Evolutionary conservation across 2,329 filamentous ascomycete species (phyloP).

Genomic region (Fusarium hostae): DNA sequence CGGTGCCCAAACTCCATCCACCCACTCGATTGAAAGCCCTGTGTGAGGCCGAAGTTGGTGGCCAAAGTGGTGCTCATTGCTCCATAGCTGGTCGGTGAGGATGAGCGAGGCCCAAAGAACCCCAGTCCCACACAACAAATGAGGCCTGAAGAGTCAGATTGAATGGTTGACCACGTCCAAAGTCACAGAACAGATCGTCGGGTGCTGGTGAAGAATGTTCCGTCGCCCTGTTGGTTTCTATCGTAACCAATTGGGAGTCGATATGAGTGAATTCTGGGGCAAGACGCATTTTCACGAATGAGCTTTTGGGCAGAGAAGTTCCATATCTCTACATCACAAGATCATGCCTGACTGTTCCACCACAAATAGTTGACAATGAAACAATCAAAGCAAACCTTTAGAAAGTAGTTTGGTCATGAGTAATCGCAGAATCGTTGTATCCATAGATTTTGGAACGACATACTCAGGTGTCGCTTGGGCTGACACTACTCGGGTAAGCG

Average conservation of each 20-base stretch:
- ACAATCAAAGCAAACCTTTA: slow-evolving; percentile 29
- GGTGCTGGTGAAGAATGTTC: slow-evolving; percentile 35
- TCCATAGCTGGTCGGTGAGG: slow-evolving; percentile 29
- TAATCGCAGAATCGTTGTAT: slow-evolving; percentile 59
- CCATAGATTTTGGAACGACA: slow-evolving; percentile 67
- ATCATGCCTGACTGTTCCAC: slow-evolving; percentile 27
- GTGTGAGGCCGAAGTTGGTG: slow-evolving; percentile 17
- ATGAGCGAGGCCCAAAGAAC: slow-evolving; percentile 26
- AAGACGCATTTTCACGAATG: slow-evolving; percentile 24
- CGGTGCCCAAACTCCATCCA: slow-evolving; percentile 14
- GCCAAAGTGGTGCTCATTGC: slow-evolving; percentile 35
- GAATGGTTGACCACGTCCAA: slow-evolving; percentile 20
- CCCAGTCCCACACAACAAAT: slow-evolving; percentile 23
- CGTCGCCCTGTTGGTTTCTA: slow-evolving; percentile 22
- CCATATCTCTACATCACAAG: slow-evolving; percentile 19
- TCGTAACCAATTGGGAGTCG: slow-evolving; percentile 26
- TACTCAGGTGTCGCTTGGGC: slow-evolving; percentile 67
- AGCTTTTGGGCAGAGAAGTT: slow-evolving; percentile 21
- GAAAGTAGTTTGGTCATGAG: slow-evolving; percentile 43
- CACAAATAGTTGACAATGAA: slow-evolving; percentile 38
- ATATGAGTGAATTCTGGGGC: slow-evolving; percentile 33
- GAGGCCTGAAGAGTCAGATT: slow-evolving; percentile 32
- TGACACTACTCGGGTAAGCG: slow-evolving; percentile 53
- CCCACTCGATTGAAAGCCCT: slow-evolving; percentile 19
- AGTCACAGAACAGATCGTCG: slow-evolving; percentile 28